phyloP scores from a whole-genome alignment of 2,329 filamentous ascomycete species.

The Colletotrichum cordylinicola region DNA sequence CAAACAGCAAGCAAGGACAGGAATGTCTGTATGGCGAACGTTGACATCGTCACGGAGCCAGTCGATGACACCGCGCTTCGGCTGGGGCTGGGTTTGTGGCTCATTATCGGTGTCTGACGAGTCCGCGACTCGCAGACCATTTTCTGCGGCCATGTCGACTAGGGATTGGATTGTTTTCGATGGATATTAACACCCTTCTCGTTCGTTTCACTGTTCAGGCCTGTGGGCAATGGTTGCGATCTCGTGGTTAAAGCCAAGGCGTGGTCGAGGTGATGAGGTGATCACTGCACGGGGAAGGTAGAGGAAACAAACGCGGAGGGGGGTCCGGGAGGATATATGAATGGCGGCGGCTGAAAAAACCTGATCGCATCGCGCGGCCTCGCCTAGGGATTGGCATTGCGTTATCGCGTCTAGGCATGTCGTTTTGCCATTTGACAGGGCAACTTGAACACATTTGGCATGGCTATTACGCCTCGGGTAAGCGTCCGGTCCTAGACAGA shows the following conservation, averaged over 20 bases:
- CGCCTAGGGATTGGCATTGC: conserved; percentile 9
- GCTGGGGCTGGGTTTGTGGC: not conserved
- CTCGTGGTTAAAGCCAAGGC: not conserved
- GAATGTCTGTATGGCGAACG: conserved; percentile 33
- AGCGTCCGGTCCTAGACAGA: not conserved
- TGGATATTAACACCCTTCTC: not conserved
- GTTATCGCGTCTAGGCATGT: conserved; percentile 16
- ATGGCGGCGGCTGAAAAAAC: not conserved
- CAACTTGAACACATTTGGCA: not conserved
- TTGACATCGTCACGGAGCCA: conserved; percentile 24
- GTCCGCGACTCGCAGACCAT: conserved; percentile 7
- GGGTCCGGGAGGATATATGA: not conserved
- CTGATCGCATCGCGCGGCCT: not conserved
- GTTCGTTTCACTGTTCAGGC: not conserved
- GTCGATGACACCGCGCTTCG: conserved; percentile 2
- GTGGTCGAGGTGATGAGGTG: not conserved
- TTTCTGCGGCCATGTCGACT: conserved; percentile 5
- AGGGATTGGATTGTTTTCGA: not conserved
- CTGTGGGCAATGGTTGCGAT: not conserved
- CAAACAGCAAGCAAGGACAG: conserved; percentile 43
- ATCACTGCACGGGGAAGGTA: not conserved
- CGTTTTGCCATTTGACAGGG: conserved; percentile 4
- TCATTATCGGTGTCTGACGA: conserved; percentile 16
- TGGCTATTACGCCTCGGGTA: conserved; percentile 14
- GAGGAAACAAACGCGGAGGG: not conserved